These are phyloP conservation scores for Gloeostereum incarnatum DNA, from an alignment of 768 basidiomycete species.

Conservation along the genomic window DNA sequence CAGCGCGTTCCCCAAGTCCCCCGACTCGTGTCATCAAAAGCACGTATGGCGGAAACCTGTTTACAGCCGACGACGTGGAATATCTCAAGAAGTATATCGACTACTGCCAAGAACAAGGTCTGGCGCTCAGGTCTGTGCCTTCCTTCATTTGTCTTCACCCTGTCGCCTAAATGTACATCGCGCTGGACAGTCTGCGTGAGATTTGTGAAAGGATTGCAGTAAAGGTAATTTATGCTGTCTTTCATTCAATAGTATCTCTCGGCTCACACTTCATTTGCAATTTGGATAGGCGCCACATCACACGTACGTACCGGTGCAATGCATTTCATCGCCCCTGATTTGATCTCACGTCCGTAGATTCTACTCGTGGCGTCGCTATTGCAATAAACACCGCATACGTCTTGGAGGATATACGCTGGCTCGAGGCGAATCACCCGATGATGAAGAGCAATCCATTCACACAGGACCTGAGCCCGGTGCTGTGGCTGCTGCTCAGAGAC, in stretches of 20 bases:
- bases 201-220: constrained; percentile 84
- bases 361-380: constrained; percentile 87
- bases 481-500: constrained; percentile 33
- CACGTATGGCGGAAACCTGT: constrained; percentile 83
- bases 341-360: constrained; percentile 36
- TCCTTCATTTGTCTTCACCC: neutral
- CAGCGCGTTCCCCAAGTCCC: constrained; percentile 76
- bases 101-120: constrained; percentile 81
- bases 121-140: constrained; percentile 58
- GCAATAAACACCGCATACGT: constrained; percentile 90
- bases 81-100: constrained; percentile 87
- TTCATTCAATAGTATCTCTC: neutral
- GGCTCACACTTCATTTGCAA: constrained; percentile 4
- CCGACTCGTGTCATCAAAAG: constrained; percentile 80
- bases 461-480: constrained; percentile 30
- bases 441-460: constrained; percentile 25
- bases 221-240: constrained; percentile 37
- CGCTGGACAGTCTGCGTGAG: constrained; percentile 48
- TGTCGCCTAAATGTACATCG: constrained; percentile 1
- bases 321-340: constrained; percentile 3
- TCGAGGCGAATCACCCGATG: constrained; percentile 35
- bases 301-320: constrained; percentile 42
- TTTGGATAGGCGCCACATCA: constrained; percentile 70
- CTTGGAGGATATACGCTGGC: constrained; percentile 80
- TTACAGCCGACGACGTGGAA: constrained; percentile 74